Evolutionary conservation across 2,329 filamentous ascomycete genomes (phyloP).

Genomic region (Colletotrichum truncatum): DNA sequence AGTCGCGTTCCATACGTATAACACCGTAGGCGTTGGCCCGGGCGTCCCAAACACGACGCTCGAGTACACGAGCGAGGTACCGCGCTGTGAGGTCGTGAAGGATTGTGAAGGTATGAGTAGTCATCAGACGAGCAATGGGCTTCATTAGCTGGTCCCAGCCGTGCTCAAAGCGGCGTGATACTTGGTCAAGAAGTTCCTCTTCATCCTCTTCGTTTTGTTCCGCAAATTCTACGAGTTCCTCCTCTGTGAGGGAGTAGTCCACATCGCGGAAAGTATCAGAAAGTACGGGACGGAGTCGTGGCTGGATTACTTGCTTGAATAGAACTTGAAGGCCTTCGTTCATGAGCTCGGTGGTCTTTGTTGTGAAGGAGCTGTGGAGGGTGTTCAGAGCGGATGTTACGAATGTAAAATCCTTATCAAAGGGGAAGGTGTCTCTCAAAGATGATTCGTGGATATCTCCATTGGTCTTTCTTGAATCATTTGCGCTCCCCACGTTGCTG

Average conservation of each 20-base stretch:
- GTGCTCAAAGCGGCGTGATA: slow-evolving; percentile 81
- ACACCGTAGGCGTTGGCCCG: slow-evolving; percentile 84
- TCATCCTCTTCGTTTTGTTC: slow-evolving; percentile 63
- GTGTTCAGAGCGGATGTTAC: slow-evolving; percentile 74
- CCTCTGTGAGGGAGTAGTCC: slow-evolving; percentile 79
- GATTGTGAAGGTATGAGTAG: slow-evolving; percentile 77
- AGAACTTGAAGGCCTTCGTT: slow-evolving; percentile 86
- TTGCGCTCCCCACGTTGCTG: slow-evolving; percentile 64
- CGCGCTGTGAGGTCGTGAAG: slow-evolving; percentile 78
- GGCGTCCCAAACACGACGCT: slow-evolving; percentile 87
- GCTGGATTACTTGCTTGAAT: slow-evolving; percentile 87
- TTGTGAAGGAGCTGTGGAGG: slow-evolving; percentile 76
- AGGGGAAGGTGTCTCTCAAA: slow-evolving; percentile 78
- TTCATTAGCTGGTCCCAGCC: slow-evolving; percentile 88
- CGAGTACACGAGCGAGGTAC: slow-evolving; percentile 80
- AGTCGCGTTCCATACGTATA: slow-evolving; percentile 84
- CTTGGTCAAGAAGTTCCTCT: slow-evolving; percentile 69
- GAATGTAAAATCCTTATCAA: slow-evolving; percentile 76
- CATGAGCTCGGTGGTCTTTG: slow-evolving; percentile 84
- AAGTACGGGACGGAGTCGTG: slow-evolving; percentile 84
- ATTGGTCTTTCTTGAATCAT: slow-evolving; percentile 43
- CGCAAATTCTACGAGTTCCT: slow-evolving; percentile 66
- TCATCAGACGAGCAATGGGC: slow-evolving; percentile 87
- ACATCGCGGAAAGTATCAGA: slow-evolving; percentile 91
- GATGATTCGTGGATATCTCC: slow-evolving; percentile 48